A percentile compares a stretch with the other conserved stretches of the same genome.
Evolutionary conservation across 495 filamentous ascomycete species (phyloP).

Genomic region (Penicillium egyptiacum): DNA sequence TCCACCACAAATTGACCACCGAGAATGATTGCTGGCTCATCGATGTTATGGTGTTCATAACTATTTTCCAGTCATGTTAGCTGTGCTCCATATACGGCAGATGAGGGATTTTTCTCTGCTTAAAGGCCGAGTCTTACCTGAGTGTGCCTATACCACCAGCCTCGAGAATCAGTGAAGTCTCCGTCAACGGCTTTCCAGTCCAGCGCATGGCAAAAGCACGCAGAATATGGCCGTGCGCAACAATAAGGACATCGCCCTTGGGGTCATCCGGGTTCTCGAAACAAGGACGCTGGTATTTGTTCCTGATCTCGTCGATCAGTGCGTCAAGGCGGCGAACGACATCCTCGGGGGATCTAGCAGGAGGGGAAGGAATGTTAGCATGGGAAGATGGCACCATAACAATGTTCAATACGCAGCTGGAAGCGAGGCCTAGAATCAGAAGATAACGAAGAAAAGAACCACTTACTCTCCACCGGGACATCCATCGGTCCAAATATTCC

Average conservation of each 20-base stretch:
- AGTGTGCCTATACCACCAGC: slow-evolving; percentile 85
- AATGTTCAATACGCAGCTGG: background rate
- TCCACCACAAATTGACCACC: slow-evolving; percentile 54
- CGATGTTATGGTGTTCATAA: slow-evolving; percentile 66
- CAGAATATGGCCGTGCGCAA: slow-evolving; percentile 85
- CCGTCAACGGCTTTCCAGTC: slow-evolving; percentile 64
- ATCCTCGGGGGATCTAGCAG: slow-evolving; percentile 58
- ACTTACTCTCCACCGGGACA: slow-evolving; percentile 68
- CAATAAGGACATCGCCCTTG: slow-evolving; percentile 63
- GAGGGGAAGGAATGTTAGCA: slow-evolving; percentile 4
- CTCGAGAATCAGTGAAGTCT: slow-evolving; percentile 57
- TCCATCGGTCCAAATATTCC: slow-evolving; percentile 86
- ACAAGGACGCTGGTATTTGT: slow-evolving; percentile 50
- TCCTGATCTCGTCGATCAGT: slow-evolving; percentile 70
- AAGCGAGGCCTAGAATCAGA: slow-evolving; percentile 1
- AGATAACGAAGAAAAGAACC: slow-evolving; percentile 2
- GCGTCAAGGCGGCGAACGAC: slow-evolving; percentile 68
- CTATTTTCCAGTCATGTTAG: slow-evolving; percentile 33
- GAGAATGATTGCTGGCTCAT: slow-evolving; percentile 69
- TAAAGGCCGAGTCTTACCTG: slow-evolving; percentile 50
- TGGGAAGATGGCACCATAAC: background rate
- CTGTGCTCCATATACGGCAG: background rate
- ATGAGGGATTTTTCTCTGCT: background rate
- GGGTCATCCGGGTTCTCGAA: slow-evolving; percentile 44
- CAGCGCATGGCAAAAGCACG: slow-evolving; percentile 90